phyloP scores from a whole-genome alignment of 495 filamentous ascomycete genomes.

The Endocarpon pusillum region DNA sequence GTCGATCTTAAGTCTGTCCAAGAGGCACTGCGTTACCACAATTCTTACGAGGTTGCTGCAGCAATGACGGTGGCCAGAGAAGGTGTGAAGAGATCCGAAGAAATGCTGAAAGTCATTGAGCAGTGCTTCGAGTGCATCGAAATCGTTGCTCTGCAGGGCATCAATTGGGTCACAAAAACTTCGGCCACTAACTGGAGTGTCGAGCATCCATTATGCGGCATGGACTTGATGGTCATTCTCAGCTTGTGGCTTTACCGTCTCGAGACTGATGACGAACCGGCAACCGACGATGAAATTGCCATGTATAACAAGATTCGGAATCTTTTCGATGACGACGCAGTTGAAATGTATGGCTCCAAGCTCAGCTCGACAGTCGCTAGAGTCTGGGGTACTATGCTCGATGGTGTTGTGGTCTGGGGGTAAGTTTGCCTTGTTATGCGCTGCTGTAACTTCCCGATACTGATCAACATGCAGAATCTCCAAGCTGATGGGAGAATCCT shows the following conservation, averaged over 20 bases:
- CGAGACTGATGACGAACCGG: conserved; percentile 95
- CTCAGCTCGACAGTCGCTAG: conserved; percentile 85
- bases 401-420: conserved; percentile 98
- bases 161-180: conserved; percentile 94
- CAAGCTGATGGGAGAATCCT: conserved; percentile 93
- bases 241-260: conserved; percentile 96
- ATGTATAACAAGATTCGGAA: conserved; percentile 93
- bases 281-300: conserved; percentile 73
- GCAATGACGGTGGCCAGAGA: conserved; percentile 90
- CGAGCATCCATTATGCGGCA: conserved; percentile 88
- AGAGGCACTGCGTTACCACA: conserved; percentile 92
- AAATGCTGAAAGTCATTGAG: conserved; percentile 97
- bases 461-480: conserved; percentile 61
- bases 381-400: conserved; percentile 95
- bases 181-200: conserved; percentile 98
- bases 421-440: conserved; percentile 26
- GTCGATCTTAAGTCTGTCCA: conserved; percentile 92
- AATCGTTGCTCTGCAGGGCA: conserved; percentile 82
- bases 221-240: conserved; percentile 98
- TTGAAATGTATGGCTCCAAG: conserved; percentile 59
- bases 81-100: conserved; percentile 80
- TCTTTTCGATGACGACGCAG: conserved; percentile 79
- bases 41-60: conserved; percentile 87
- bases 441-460: conserved; percentile 14
- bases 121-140: conserved; percentile 98